Conservation (phyloP, 2,329 filamentous ascomycete species). For the Parafenestella ontariensis region DNA sequence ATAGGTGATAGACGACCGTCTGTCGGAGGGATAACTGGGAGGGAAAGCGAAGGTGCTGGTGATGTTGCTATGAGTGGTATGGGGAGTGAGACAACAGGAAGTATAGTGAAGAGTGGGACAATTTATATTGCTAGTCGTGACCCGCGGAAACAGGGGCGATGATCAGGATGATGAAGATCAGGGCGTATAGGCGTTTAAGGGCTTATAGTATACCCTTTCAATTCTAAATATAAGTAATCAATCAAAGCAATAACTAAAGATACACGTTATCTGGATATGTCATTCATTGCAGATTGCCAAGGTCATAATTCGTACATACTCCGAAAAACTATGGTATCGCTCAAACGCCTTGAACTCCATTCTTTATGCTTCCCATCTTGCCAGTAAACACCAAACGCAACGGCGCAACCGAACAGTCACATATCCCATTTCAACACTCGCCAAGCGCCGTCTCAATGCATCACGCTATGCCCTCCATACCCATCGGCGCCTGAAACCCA, state of each 20-base stretch:
- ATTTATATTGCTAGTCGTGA: not conserved
- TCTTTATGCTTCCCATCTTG: not conserved
- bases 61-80: not conserved
- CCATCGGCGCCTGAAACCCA: conserved; percentile 34
- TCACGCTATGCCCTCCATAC: conserved; percentile 28
- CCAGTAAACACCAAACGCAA: not conserved
- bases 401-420: not conserved
- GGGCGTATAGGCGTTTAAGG: too few relatives aligned
- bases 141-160: not conserved
- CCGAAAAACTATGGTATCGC: conserved; percentile 12
- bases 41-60: not conserved
- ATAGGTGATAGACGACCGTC: not conserved
- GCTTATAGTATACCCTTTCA: too few relatives aligned
- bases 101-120: not conserved
- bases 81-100: not conserved
- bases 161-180: not conserved
- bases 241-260: too few relatives aligned
- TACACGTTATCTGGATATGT: too few relatives aligned
- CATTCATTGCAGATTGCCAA: not conserved
- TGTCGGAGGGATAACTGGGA: not conserved
- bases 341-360: conserved; percentile 8
- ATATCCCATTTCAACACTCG: too few relatives aligned
- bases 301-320: not conserved
- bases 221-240: too few relatives aligned
- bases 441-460: not conserved